Evolutionary conservation across 352 stramenopile genomes (phyloP).

Genomic region (Pythium chondricola): DNA sequence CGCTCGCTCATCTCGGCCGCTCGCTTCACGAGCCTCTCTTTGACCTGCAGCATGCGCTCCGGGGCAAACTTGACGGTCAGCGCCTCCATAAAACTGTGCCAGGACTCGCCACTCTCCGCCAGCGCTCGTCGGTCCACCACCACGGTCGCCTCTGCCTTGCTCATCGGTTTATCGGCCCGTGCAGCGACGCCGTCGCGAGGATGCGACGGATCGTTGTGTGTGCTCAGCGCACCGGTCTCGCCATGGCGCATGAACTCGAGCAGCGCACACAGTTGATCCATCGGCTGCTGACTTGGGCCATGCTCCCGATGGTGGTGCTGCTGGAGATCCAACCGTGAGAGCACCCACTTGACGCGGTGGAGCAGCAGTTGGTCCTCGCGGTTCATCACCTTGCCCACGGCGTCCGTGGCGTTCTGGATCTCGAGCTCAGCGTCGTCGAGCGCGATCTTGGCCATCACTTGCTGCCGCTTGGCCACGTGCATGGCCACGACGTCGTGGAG

Average conservation of each 20-base stretch:
- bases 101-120: slow-evolving; percentile 30
- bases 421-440: slow-evolving; percentile 53
- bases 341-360: slow-evolving; percentile 71
- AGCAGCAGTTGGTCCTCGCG: slow-evolving; percentile 61
- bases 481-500: slow-evolving; percentile 51
- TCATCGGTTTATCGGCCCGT: too few relatives aligned
- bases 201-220: slow-evolving; percentile 49
- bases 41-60: slow-evolving; percentile 49
- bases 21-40: slow-evolving; percentile 54
- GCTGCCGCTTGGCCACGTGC: slow-evolving; percentile 36
- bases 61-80: slow-evolving; percentile 65
- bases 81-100: slow-evolving; percentile 54
- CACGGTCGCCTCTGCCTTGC: background rate
- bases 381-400: background rate
- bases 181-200: slow-evolving; percentile 13
- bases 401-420: slow-evolving; percentile 29
- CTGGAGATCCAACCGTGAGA: slow-evolving; percentile 56
- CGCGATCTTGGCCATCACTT: slow-evolving; percentile 45
- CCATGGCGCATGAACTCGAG: slow-evolving; percentile 72
- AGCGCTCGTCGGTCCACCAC: slow-evolving; percentile 30
- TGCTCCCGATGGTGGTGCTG: slow-evolving; percentile 8
- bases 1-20: slow-evolving; percentile 41
- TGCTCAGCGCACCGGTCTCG: slow-evolving; percentile 29
- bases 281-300: slow-evolving; percentile 14
- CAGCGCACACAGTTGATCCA: slow-evolving; percentile 62